Base-by-base conservation (phyloP, 2,329 filamentous ascomycete species). In the Fusarium humuli region DNA sequence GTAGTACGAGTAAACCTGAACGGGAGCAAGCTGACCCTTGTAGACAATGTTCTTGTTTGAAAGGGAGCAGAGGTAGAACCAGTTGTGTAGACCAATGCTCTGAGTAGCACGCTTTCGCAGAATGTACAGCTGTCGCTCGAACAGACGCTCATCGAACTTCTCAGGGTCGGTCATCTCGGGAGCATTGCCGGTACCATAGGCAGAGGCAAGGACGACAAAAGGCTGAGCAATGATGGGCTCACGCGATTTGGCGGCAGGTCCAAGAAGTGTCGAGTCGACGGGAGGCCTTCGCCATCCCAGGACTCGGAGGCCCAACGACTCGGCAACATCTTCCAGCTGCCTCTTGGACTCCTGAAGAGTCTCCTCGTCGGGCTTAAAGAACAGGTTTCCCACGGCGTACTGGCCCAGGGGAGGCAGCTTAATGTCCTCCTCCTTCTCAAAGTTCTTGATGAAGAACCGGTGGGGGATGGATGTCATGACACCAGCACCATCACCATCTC, bases 381-480 rank as follows among this genome's bases (percentile, higher is more conserved):
- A 99, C 77, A 99, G 83, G 83, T 99, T 99, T 77, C 95, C 95
- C 76, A 94, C 94, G 66, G 96, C 96, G 84, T 99, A 99, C 83
- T 98, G 94, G 76, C 95, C 96, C 71, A 91, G 86, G 70, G 92
- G 91, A 67, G 96, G 96, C 70, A 99, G 87, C 82, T 94, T 92
- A 79, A 96, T 91, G 79, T 91, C 92, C 79, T 94, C 92, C 83
- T 98, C 94, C 75, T 91, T 92, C 81, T 93, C 94, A 81, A 98
- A 98, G 82, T 98, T 97, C 87, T 98, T 99, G 80, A 97, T 86
- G 81, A 99, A 98, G 86, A 99, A 98, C 82, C 91, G 94, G 86
- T 98, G 95, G 65, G 96, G 96, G 77, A 99, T 97, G 65, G 94
- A 98, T 73, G 95, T 98, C 96, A 99, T 99, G 79, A 98, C 95